These are phyloP conservation scores for Yamadazyma scolyti DNA, from an alignment of 805 yeast genomes.

Conservation along the genomic window DNA sequence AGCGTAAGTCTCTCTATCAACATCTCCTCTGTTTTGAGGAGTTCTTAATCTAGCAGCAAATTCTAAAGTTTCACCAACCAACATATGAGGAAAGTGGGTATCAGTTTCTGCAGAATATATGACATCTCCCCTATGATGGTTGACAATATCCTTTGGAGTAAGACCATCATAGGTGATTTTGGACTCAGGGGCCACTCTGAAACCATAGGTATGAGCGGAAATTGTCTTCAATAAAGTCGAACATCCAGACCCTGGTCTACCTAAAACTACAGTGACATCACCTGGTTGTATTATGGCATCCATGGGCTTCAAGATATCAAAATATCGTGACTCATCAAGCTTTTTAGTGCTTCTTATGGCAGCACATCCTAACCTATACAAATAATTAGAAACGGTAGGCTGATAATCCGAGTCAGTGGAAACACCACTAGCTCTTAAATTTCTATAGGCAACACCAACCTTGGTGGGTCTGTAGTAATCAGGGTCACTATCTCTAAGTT, in stretches of 20 bases:
- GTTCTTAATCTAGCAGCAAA: constrained; percentile 53
- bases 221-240: constrained; percentile 38
- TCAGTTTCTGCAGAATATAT: constrained; percentile 52
- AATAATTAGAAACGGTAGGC: constrained; percentile 48
- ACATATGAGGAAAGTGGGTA: constrained; percentile 52
- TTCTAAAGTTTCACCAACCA: constrained; percentile 53
- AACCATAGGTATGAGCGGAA: constrained; percentile 36
- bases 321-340: constrained; percentile 6
- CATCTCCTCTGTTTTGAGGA: constrained; percentile 35
- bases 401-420: constrained; percentile 65
- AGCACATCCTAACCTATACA: no score
- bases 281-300: constrained; percentile 30
- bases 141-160: constrained; percentile 22
- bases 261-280: constrained; percentile 38
- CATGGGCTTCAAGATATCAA: constrained; percentile 20
- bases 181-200: constrained; percentile 29
- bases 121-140: constrained; percentile 34
- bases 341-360: constrained; percentile 10
- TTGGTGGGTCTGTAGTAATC: constrained; percentile 56
- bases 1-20: constrained; percentile 33
- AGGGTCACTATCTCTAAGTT: constrained; percentile 45
- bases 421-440: constrained; percentile 55
- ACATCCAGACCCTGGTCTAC: constrained; percentile 42
- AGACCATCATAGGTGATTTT: constrained; percentile 32
- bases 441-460: constrained; percentile 52